phyloP scores from a whole-genome alignment of 2,329 filamentous ascomycete species.

The Sporothrix pallida region DNA sequence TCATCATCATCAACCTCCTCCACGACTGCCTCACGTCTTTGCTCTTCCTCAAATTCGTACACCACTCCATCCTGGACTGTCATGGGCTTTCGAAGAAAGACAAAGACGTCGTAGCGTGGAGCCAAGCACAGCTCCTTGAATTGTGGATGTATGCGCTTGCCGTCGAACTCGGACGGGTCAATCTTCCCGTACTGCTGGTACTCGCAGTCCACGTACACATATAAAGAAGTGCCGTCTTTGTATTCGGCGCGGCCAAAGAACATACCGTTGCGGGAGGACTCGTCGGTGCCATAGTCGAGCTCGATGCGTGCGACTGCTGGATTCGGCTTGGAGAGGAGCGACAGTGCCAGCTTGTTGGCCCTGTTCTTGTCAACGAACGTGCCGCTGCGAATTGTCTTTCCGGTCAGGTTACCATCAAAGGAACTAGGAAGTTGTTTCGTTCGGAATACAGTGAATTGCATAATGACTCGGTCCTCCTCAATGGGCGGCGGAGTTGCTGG shows the following conservation, averaged over 20 bases:
- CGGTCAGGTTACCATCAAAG: background rate
- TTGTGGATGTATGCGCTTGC: conserved; percentile 11
- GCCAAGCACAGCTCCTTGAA: conserved; percentile 25
- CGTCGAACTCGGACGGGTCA: conserved; percentile 27
- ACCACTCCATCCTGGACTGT: background rate
- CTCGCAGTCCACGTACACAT: conserved; percentile 36
- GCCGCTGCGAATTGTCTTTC: conserved; percentile 29
- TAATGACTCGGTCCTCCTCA: conserved; percentile 23
- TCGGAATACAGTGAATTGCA: conserved; percentile 37
- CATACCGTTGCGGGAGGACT: conserved; percentile 34
- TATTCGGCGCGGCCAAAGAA: conserved; percentile 34
- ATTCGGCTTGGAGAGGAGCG: background rate
- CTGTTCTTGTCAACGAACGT: conserved; percentile 34
- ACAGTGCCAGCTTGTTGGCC: conserved; percentile 35
- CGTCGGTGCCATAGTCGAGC: conserved; percentile 29
- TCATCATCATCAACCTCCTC: background rate
- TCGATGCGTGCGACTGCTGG: conserved; percentile 27
- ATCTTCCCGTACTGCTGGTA: conserved; percentile 34
- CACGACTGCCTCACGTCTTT: background rate
- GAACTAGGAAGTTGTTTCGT: conserved; percentile 18
- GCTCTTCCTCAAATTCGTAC: conserved; percentile 30
- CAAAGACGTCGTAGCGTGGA: conserved; percentile 36
- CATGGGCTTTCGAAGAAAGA: conserved; percentile 26
- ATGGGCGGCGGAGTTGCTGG: conserved; percentile 1
- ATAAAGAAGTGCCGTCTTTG: conserved; percentile 14